Percentiles rank a stretch among this genome's conserved stretches.
phyloP scores from a whole-genome alignment of 495 filamentous ascomycete genomes.

The Podospora fimiseda region DNA sequence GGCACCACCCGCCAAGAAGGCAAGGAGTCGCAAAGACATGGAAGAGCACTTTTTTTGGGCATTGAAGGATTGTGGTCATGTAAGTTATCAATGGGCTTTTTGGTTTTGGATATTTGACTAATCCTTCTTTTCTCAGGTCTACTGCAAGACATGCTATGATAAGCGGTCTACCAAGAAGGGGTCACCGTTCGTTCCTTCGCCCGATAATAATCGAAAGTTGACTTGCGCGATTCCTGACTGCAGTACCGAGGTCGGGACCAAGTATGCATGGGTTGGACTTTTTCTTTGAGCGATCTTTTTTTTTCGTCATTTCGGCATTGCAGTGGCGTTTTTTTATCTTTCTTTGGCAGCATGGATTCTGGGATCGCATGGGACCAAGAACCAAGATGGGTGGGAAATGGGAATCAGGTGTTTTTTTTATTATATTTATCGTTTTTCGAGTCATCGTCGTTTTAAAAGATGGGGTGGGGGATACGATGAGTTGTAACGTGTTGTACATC shows the following conservation, averaged over 20 bases:
- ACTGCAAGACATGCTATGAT: slow-evolving; percentile 41
- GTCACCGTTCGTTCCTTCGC: slow-evolving; percentile 18
- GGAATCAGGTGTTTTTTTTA: no score
- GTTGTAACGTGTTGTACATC: no score
- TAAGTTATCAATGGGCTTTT: no score
- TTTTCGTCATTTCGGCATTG: no score
- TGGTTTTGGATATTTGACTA: background rate
- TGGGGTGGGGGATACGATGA: no score
- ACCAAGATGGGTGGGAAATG: no score
- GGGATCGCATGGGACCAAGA: no score
- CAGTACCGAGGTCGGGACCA: slow-evolving; percentile 29
- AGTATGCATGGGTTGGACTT: slow-evolving; percentile 41
- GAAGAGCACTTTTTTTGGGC: slow-evolving; percentile 48
- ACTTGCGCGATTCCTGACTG: slow-evolving; percentile 42
- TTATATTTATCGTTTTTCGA: no score
- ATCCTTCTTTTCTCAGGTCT: slow-evolving; percentile 29
- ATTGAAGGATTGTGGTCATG: slow-evolving; percentile 44
- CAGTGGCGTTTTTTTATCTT: no score
- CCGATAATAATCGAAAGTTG: slow-evolving; percentile 16
- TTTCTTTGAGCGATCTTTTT: slow-evolving; percentile 27
- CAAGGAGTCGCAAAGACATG: slow-evolving; percentile 33
- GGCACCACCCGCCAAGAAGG: slow-evolving; percentile 29
- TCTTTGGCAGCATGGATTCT: no score
- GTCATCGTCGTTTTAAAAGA: no score
- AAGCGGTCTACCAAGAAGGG: slow-evolving; percentile 26